Evolutionary conservation across 148 eudicot genomes (phyloP).

Genomic region (Rhododendron griersonianum): DNA sequence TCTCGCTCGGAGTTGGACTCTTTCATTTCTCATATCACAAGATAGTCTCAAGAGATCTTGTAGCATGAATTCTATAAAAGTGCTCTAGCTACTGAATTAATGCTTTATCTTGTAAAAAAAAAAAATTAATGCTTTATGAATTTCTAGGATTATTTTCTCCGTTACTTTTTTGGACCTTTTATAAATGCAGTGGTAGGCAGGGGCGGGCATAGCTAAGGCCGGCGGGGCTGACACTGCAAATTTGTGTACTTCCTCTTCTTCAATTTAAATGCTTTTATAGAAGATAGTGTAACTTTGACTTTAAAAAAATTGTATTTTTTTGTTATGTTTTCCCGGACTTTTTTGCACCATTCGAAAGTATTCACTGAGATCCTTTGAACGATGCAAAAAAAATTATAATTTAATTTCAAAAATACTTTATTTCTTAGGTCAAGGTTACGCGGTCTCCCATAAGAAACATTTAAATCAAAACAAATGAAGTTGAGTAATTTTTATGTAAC

Average conservation of each 20-base stretch:
- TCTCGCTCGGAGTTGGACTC: conserved; percentile 14
- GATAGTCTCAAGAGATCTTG: not conserved
- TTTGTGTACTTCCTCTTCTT: not conserved
- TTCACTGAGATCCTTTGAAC: too few relatives aligned
- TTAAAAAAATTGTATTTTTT: too few relatives aligned
- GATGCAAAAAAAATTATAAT: too few relatives aligned
- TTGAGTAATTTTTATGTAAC: too few relatives aligned
- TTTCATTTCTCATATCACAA: conserved; percentile 15
- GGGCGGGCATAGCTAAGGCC: not conserved
- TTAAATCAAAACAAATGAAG: too few relatives aligned
- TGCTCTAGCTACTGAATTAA: not conserved
- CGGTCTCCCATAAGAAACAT: too few relatives aligned
- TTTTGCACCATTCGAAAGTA: too few relatives aligned
- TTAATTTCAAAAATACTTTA: too few relatives aligned
- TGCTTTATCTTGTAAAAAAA: not conserved
- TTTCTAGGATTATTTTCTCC: not conserved
- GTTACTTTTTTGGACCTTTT: not conserved
- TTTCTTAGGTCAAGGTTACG: too few relatives aligned
- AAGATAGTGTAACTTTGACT: too few relatives aligned
- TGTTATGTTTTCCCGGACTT: too few relatives aligned
- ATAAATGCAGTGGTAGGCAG: not conserved
- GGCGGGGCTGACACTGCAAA: not conserved
- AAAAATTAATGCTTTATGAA: not conserved
- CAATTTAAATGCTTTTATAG: too few relatives aligned
- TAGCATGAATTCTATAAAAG: not conserved